These are phyloP conservation scores for Coemansia biformis DNA, from an alignment of 192 early-diverging fungal genomes.

Conservation along the genomic window DNA sequence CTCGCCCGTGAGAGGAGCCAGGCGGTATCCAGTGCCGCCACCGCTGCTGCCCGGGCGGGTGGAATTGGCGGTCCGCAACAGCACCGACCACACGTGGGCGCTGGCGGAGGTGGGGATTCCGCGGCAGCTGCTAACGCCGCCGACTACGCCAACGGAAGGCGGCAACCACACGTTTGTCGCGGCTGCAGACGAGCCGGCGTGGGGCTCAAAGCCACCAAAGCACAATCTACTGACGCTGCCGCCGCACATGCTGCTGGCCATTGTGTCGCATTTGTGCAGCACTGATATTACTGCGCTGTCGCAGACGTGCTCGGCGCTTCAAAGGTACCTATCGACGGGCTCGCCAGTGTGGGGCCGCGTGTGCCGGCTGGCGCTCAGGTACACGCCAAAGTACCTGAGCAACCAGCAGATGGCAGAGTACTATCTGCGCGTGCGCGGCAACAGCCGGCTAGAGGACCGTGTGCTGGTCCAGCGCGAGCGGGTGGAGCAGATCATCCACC, in stretches of 20 bases:
- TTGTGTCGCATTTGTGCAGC: constrained; percentile 24
- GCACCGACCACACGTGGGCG: no score
- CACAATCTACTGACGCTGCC: constrained; percentile 20
- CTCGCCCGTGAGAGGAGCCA: no score
- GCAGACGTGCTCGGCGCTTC: constrained; percentile 31
- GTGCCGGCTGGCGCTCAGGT: constrained; percentile 22
- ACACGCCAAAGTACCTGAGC: constrained; percentile 19
- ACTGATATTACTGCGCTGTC: constrained; percentile 18
- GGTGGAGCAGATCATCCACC: constrained; percentile 24
- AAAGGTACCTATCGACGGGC: constrained; percentile 21
- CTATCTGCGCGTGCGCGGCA: constrained; percentile 41
- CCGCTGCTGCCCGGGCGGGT: no score
- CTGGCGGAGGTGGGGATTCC: constrained; percentile 10
- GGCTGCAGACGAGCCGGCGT: neutral
- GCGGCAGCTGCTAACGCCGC: constrained; percentile 39
- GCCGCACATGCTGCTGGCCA: constrained; percentile 26
- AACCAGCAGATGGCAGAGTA: constrained; percentile 40
- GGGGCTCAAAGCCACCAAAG: neutral
- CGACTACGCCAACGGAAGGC: constrained; percentile 18
- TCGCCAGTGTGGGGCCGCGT: constrained; percentile 35
- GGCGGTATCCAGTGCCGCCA: no score
- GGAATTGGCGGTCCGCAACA: no score
- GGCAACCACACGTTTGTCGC: neutral
- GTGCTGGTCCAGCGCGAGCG: constrained; percentile 34
- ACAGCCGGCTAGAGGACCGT: constrained; percentile 22